Base-by-base conservation (phyloP, 164 flowering plant genomes). In the Magnolia changhungtana region DNA sequence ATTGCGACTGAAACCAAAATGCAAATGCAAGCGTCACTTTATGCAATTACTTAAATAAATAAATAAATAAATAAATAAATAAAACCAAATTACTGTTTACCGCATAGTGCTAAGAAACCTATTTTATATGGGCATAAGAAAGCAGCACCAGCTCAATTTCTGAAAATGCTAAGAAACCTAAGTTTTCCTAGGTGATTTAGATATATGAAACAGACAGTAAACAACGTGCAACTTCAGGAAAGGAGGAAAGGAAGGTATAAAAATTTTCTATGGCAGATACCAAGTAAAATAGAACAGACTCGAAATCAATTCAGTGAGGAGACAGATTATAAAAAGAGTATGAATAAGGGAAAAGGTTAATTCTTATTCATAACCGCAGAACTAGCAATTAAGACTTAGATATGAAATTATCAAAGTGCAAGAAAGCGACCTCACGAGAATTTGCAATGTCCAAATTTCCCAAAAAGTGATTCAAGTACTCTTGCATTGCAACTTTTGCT, bases 401-500 rank as follows among this genome's bases (percentile, higher is more conserved):
- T 55, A 9, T 55, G 13, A 10, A 3, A 68, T 65, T 23, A 11
- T 29, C 71, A 68, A 14, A 3, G 31, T 1, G 45, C 7, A 68
- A 67, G 50, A 67, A 21, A n/a, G 37, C 49, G 8, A 96, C 99
- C 98, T 96, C 99, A 75, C 85, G 87, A 9, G 94, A 96, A 74
- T 96, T 96, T 23, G 89, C 98, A 78, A 96, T 90, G 76, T 91
- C 95, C 88, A 96, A 37, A 80, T 96, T 94, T 31, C 99, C 93
- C 16, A 96, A 81, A 83, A 96, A 96, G 78, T 92, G 93, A 82
- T 91, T 96, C 72, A 96, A 82, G 82, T 96, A 96, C 65, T 87
- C 94, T 84, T 94, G 98, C 99, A 96, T 96, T 69, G 99, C 98
- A 74, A 83, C 85, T 85, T 89, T 96, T 69, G 98, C 92, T 82